Conservation (phyloP, 257 asterid genomes). For the Vinca minor region DNA sequence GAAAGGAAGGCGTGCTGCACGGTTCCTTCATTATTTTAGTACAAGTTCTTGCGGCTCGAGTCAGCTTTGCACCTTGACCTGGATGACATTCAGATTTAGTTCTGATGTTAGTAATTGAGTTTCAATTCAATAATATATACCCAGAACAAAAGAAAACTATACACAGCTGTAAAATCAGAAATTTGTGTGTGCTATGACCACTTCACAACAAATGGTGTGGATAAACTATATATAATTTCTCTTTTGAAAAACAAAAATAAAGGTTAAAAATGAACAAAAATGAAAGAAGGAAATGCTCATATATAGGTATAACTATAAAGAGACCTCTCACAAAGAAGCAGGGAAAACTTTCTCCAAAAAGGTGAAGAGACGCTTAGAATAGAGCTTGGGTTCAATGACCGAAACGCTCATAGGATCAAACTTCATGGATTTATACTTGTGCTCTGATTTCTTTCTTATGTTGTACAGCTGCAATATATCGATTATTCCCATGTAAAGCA, state of each 20-base stretch:
- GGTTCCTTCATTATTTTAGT: too few relatives aligned
- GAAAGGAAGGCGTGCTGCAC: too few relatives aligned
- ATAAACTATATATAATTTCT: not conserved
- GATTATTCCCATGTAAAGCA: slow-evolving; percentile 80
- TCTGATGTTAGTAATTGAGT: not conserved
- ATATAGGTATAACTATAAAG: not conserved
- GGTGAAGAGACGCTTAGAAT: slow-evolving; percentile 57
- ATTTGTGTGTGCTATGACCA: not conserved
- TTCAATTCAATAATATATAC: not conserved
- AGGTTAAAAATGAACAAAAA: not conserved
- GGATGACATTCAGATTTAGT: not conserved
- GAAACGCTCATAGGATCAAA: slow-evolving; percentile 70
- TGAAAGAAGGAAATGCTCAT: not conserved
- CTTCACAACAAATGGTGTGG: not conserved
- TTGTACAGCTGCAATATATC: slow-evolving; percentile 86
- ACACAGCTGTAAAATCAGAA: not conserved
- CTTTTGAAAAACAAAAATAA: not conserved
- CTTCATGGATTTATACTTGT: slow-evolving; percentile 52
- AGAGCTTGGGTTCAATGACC: slow-evolving; percentile 56
- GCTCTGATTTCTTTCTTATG: slow-evolving; percentile 73
- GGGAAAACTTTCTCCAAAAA: slow-evolving; percentile 71
- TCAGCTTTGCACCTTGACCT: too few relatives aligned
- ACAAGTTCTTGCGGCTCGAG: too few relatives aligned
- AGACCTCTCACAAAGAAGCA: slow-evolving; percentile 25
- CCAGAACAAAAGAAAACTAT: not conserved